Evolutionary conservation across 2,329 filamentous ascomycete species (phyloP).

Genomic region (Fusarium setosum): DNA sequence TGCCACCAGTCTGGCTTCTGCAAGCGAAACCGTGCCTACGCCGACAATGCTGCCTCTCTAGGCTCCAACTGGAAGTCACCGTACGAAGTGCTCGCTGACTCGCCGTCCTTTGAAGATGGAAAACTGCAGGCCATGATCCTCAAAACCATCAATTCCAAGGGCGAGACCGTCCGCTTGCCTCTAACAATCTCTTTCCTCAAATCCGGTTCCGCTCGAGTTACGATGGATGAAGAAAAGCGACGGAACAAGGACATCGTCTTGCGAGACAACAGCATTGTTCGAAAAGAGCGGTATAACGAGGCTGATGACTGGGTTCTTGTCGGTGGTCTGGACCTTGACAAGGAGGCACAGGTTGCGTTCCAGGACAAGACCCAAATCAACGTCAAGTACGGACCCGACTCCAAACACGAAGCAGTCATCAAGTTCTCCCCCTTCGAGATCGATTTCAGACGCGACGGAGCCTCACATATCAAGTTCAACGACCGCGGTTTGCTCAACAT

Average conservation of each 20-base stretch:
- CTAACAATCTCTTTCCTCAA: constrained; percentile 89
- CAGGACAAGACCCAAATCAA: constrained; percentile 76
- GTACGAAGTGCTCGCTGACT: constrained; percentile 79
- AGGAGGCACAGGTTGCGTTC: constrained; percentile 73
- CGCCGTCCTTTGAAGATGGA: constrained; percentile 81
- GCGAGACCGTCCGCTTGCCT: constrained; percentile 81
- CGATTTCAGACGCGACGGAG: constrained; percentile 86
- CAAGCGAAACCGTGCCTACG: constrained; percentile 91
- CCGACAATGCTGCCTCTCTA: constrained; percentile 77
- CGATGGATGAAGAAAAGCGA: constrained; percentile 90
- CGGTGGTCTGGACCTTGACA: constrained; percentile 80
- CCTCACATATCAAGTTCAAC: constrained; percentile 88
- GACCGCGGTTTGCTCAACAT: constrained; percentile 90
- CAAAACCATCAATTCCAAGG: constrained; percentile 75
- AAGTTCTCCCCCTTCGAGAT: constrained; percentile 85
- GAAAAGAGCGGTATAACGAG: constrained; percentile 96
- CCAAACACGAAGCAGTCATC: constrained; percentile 85
- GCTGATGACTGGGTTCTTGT: constrained; percentile 87
- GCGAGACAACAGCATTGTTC: constrained; percentile 82
- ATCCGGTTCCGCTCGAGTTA: constrained; percentile 87
- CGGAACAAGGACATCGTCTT: constrained; percentile 90
- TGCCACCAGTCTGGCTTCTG: constrained; percentile 97
- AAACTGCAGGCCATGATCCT: constrained; percentile 83
- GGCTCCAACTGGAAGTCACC: constrained; percentile 81
- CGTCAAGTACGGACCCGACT: constrained; percentile 81